A percentile compares a stretch with the other conserved stretches of the same genome.
These are phyloP conservation scores for Elongisporangium anandrum DNA, from an alignment of 352 stramenopile species.

Conservation along the genomic window DNA sequence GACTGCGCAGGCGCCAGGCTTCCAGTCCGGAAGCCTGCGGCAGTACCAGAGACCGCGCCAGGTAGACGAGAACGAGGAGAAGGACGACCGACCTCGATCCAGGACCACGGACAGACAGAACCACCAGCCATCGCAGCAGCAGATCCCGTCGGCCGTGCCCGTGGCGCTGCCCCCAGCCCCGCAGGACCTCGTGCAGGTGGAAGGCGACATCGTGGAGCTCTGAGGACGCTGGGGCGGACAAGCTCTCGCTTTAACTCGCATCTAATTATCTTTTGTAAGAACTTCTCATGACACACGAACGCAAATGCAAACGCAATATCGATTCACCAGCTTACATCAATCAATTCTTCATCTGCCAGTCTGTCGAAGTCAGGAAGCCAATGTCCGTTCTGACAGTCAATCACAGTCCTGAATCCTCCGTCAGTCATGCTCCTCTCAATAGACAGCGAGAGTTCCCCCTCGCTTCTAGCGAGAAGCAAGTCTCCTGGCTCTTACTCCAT, in stretches of 20 bases:
- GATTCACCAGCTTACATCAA: not conserved
- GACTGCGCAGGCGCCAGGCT: not conserved
- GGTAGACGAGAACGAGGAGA: not conserved
- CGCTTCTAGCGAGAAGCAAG: no score
- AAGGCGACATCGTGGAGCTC: slow-evolving; percentile 61
- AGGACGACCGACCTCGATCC: not conserved
- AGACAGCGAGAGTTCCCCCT: not conserved
- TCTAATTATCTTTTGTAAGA: not conserved
- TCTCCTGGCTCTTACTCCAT: no score
- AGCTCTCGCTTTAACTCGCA: not conserved
- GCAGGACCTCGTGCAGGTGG: slow-evolving; percentile 47
- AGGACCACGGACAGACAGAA: not conserved
- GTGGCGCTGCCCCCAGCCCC: slow-evolving; percentile 25
- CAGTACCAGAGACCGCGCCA: not conserved
- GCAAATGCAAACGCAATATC: not conserved
- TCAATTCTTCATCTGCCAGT: no score
- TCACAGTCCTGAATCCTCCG: no score
- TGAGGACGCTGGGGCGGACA: slow-evolving; percentile 9
- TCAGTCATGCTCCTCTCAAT: not conserved
- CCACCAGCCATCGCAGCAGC: not conserved
- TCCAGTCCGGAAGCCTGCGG: not conserved
- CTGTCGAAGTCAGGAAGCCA: no score
- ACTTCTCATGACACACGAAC: no score
- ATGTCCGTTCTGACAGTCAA: no score
- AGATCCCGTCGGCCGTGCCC: slow-evolving; percentile 18